Base-by-base conservation (phyloP, 768 basidiomycete genomes). In the Leccinum disarticulatum region DNA sequence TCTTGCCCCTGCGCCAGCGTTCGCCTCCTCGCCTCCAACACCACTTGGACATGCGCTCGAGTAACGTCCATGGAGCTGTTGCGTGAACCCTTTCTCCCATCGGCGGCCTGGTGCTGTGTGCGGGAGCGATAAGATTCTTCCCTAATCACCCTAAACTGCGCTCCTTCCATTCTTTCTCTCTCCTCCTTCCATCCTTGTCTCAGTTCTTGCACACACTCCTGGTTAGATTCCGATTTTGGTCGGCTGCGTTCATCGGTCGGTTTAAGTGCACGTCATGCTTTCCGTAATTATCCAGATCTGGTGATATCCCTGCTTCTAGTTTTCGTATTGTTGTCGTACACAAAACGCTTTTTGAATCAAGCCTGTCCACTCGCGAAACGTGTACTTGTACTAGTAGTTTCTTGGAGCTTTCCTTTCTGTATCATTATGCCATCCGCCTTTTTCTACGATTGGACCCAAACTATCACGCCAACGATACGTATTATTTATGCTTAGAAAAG, bases 21-120 rank as follows among this genome's bases (percentile, higher is more conserved):
- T 74, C 74, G 1, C 73, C 72, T 1, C 62, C 73, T 38, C 74
- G 74, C 36, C 61, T 74, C 25, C 69, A 72, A 25, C 70, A 75
- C 38, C 72, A 72, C n/a, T 59, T 74, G 22, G 74, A 74, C 49
- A 66, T 75, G 70, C 70, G 72, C 3, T 2, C 73, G 0, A 67
- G 61, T 13, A 69, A 65, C 17, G 59, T 72, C 25, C 74, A 73
- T 47, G 72, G 73, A 30, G 64, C 74, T 2, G 64, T 73, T 31
- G 72, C 72, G 52, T 73, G 60, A 72, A 43, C n/a, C 5, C 8
- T 28, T 46, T 46, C 43, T 46, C 43, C 43, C 38, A 48, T 36
- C 49, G 63, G 62, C 38, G 54, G 69, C 63, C 62, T 43, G 64
- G 68, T 33, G 72, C 57, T 60, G 62, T 60, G 55, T 38, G 56